These are phyloP conservation scores for Sequoia sempervirens DNA, from an alignment of 75 land plant species.

Conservation along the genomic window DNA sequence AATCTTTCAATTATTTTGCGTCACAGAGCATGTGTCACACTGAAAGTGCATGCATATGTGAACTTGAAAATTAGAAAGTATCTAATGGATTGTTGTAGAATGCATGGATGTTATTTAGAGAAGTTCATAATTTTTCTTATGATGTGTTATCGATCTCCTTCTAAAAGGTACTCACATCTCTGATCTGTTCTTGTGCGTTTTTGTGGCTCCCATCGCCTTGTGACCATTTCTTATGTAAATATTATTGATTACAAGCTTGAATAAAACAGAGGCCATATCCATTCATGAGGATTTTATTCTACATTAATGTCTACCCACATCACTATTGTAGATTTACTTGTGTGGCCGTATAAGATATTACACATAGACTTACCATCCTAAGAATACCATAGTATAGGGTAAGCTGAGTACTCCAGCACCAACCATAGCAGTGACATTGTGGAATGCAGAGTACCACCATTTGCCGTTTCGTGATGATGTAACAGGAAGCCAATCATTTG, in stretches of 20 bases:
- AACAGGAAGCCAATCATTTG: slow-evolving; percentile 47
- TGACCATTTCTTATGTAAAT: no score
- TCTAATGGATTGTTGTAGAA: not conserved
- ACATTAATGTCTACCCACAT: not conserved
- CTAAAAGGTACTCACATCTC: no score
- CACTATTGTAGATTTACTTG: not conserved
- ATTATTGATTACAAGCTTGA: no score
- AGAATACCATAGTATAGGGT: slow-evolving; percentile 49
- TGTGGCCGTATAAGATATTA: not conserved
- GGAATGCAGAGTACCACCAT: slow-evolving; percentile 75
- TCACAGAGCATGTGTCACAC: not conserved
- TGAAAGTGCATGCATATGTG: not conserved
- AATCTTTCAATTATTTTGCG: not conserved
- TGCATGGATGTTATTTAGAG: not conserved
- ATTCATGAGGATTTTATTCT: no score
- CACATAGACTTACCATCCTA: slow-evolving; percentile 47
- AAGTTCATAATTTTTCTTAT: not conserved
- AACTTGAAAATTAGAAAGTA: not conserved
- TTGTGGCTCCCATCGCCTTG: no score
- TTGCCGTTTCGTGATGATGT: slow-evolving; percentile 45
- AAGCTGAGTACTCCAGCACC: slow-evolving; percentile 43
- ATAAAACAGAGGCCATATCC: no score
- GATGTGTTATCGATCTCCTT: not conserved
- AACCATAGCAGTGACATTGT: slow-evolving; percentile 65
- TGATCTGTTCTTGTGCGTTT: no score